Conservation (phyloP, 495 filamentous ascomycete species). For the Usnea hakonensis region DNA sequence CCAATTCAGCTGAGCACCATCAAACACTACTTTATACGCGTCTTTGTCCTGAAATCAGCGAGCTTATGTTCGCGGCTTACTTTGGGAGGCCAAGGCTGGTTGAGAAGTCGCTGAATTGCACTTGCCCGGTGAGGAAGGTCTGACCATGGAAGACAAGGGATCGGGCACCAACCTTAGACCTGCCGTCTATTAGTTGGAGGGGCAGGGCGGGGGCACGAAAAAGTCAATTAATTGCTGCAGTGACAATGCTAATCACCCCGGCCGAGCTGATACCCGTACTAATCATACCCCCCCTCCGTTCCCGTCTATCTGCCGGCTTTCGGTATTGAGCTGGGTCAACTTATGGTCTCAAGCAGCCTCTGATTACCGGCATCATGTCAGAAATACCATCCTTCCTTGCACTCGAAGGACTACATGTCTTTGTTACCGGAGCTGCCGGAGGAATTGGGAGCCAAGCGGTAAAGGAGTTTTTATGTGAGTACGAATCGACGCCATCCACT, state of each 20-base stretch:
- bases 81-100: too few relatives aligned
- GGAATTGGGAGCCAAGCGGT: slow-evolving; percentile 45
- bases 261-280: too few relatives aligned
- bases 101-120: background rate
- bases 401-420: slow-evolving; percentile 47
- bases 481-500: background rate
- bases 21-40: too few relatives aligned
- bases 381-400: slow-evolving; percentile 37
- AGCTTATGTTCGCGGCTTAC: too few relatives aligned
- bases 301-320: too few relatives aligned
- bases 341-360: background rate
- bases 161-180: too few relatives aligned
- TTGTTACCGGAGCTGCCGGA: slow-evolving; percentile 50
- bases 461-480: slow-evolving; percentile 46
- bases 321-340: background rate
- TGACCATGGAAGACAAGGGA: background rate
- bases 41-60: too few relatives aligned
- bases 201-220: background rate
- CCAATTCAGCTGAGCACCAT: too few relatives aligned
- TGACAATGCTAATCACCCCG: background rate
- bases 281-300: too few relatives aligned
- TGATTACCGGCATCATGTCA: background rate
- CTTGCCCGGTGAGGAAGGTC: background rate
- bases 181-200: too few relatives aligned
- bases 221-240: background rate